Evolutionary conservation across 805 yeast species (phyloP), one percentile per base, ranked within the genome.

Genomic region (Hanseniaspora hatyaiensis): DNA sequence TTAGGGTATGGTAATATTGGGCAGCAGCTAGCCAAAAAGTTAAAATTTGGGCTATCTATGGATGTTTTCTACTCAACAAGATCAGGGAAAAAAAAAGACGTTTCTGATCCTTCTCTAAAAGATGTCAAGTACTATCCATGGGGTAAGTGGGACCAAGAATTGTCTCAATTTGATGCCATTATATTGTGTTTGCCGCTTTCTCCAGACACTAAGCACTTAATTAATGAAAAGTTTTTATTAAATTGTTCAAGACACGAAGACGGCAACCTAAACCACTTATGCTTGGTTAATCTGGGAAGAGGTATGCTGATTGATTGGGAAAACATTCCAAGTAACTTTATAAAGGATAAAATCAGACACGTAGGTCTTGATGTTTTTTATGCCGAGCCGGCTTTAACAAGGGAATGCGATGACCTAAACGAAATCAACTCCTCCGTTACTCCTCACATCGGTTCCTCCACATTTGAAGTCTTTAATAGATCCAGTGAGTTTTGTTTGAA

Each of bases 1-100:
- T 62, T 78, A 1, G 85, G 85, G 0, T 68, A 78, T 54, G 85
- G 84, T 2, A 66, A 70, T 32, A 77, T 79, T 49, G 84, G 84
- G 1, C 66, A 67, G 52, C 70, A 69, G 20, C 68, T 77, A 38
- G 83, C 74, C 1, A 54, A 54, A 47, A 70, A 77, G 54, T 64
- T 76, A 53, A 59, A 58, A 18, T 48, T 65, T 37, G 71, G 68
- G 8, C 55, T 78, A 34, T 82, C 81, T 1, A 76, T 79, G 82
- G 61, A 73, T 39, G 65, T 79, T 23, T 72, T 68, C 49, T 79
- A 78, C 55, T 65, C 74, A 43, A 76, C 75, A 53, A 65, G 82
- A 55, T 65, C 58, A 4, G 63, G 61, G 41, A 55, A 56, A 29
- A 2, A 20, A 4, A 58, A 69, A 28, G 52, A 62, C 3, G 54